Conservation (phyloP, 768 basidiomycete species). For the Coprinellus aureogranulatus region DNA sequence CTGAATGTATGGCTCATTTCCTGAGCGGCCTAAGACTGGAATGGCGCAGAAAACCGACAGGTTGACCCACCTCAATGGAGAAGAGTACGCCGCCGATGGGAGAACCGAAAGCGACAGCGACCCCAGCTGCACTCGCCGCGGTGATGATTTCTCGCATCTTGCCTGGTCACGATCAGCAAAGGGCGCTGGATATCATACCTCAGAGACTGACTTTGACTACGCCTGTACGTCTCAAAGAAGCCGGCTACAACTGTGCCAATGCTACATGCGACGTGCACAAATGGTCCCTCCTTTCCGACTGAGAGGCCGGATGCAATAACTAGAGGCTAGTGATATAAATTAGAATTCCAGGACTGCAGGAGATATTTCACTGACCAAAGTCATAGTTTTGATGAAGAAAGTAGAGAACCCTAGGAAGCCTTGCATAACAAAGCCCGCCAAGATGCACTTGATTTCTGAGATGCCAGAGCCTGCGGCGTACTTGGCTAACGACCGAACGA, state of each 20-base stretch:
- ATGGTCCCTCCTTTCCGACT: slow-evolving; percentile 97
- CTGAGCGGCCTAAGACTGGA: slow-evolving; percentile 34
- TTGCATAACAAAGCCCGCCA: slow-evolving; percentile 96
- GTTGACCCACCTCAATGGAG: slow-evolving; percentile 77
- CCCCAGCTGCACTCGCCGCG: slow-evolving; percentile 95
- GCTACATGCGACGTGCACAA: slow-evolving; percentile 95
- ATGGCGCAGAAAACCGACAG: not conserved
- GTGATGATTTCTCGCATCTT: slow-evolving; percentile 90
- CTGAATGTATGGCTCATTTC: slow-evolving; percentile 99
- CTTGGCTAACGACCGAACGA: slow-evolving; percentile 85
- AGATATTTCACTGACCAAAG: slow-evolving; percentile 59
- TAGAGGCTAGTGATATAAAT: slow-evolving; percentile 60
- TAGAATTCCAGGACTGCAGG: slow-evolving; percentile 8
- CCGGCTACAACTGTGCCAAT: slow-evolving; percentile 89
- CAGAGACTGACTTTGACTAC: slow-evolving; percentile 73
- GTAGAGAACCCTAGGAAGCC: slow-evolving; percentile 90
- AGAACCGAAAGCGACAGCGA: slow-evolving; percentile 97
- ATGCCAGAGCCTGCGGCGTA: slow-evolving; percentile 98
- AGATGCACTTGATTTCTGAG: slow-evolving; percentile 96
- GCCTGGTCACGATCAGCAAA: slow-evolving; percentile 33
- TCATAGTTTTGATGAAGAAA: slow-evolving; percentile 90
- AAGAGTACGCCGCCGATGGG: slow-evolving; percentile 98
- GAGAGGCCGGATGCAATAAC: slow-evolving; percentile 96
- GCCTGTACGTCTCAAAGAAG: slow-evolving; percentile 74
- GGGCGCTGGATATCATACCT: not conserved